Conservation (phyloP, 371 early-diverging fungal species). For the Umbelopsis sp. region DNA sequence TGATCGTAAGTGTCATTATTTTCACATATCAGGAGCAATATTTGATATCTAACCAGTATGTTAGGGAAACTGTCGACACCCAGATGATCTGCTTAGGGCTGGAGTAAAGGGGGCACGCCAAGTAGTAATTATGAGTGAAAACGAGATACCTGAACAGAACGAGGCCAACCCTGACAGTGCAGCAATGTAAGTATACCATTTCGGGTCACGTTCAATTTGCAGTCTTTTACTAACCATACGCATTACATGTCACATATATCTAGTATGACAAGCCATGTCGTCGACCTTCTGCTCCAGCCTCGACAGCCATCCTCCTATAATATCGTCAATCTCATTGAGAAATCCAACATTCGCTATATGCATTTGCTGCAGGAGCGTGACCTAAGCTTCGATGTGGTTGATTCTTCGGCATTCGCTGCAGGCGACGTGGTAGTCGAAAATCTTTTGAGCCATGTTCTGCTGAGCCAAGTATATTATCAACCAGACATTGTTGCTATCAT, state of each 20-base stretch:
- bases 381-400: conserved; percentile 34
- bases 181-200: conserved; percentile 40
- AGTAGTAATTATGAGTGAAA: conserved; percentile 62
- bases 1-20: conserved; percentile 39
- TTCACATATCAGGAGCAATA: background rate
- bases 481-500: conserved; percentile 53
- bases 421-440: conserved; percentile 52
- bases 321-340: conserved; percentile 43
- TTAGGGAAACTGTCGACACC: conserved; percentile 60
- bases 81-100: conserved; percentile 60
- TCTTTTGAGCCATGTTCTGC: conserved; percentile 45
- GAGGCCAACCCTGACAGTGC: conserved; percentile 50
- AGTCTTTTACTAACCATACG: background rate
- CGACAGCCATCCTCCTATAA: conserved; percentile 31
- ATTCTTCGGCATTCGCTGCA: conserved; percentile 51
- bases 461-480: conserved; percentile 53
- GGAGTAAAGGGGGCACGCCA: conserved; percentile 60
- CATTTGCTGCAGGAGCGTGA: conserved; percentile 42
- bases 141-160: conserved; percentile 39
- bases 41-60: background rate
- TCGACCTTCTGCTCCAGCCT: conserved; percentile 32
- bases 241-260: background rate
- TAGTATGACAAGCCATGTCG: conserved; percentile 45
- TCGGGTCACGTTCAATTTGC: background rate
- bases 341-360: conserved; percentile 53